These are phyloP conservation scores for Glomus cerebriforme DNA, from an alignment of 192 early-diverging fungal genomes.

Conservation along the genomic window DNA sequence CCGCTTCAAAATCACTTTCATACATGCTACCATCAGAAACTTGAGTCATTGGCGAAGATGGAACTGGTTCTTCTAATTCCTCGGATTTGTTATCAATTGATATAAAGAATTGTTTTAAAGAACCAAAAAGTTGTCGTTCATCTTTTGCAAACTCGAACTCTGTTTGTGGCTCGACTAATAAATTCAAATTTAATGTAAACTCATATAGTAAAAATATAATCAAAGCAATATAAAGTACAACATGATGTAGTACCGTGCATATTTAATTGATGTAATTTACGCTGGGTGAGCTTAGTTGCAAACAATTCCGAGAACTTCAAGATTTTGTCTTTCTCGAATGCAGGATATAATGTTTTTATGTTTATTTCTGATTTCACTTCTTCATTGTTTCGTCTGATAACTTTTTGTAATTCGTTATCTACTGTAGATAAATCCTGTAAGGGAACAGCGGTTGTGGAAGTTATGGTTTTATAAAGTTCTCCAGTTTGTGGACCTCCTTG, in stretches of 20 bases:
- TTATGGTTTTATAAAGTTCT: not conserved
- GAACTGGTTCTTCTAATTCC: not conserved
- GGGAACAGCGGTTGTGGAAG: slow-evolving; percentile 21
- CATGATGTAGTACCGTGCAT: slow-evolving; percentile 39
- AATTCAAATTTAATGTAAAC: slow-evolving; percentile 27
- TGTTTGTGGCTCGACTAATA: slow-evolving; percentile 28
- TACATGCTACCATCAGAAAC: slow-evolving; percentile 29
- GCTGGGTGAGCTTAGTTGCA: slow-evolving; percentile 46
- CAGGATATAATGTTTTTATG: slow-evolving; percentile 59
- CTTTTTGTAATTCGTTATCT: slow-evolving; percentile 34
- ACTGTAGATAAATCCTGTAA: slow-evolving; percentile 29
- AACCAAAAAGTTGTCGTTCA: slow-evolving; percentile 33
- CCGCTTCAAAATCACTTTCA: not conserved
- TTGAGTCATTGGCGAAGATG: not conserved
- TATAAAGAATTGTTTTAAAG: slow-evolving; percentile 2
- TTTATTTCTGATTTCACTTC: slow-evolving; percentile 34
- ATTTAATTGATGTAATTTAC: slow-evolving; percentile 36
- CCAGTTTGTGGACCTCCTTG: not conserved
- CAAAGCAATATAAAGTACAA: not conserved
- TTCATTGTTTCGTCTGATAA: not conserved
- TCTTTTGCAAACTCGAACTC: slow-evolving; percentile 39
- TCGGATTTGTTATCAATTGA: not conserved
- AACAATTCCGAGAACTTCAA: slow-evolving; percentile 68
- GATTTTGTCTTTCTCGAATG: slow-evolving; percentile 59
- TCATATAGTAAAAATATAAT: not conserved